Evolutionary conservation across 1,284 basidiomycete species (phyloP).

Genomic region (Bondarzewia mesenterica): DNA sequence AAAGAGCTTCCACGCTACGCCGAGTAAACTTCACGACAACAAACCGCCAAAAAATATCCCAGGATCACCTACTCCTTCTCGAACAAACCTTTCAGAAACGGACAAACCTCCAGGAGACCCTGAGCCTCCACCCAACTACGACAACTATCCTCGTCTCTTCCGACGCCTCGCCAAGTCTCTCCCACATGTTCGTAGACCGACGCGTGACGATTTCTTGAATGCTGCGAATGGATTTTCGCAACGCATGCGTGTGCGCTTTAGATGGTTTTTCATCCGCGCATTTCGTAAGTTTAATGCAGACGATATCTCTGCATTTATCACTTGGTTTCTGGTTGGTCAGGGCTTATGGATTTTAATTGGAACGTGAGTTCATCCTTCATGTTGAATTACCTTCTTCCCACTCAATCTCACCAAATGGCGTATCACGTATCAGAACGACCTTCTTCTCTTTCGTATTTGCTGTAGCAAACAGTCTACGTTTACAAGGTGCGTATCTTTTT

Average conservation of each 20-base stretch:
- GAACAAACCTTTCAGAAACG: neutral
- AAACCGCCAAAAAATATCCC: neutral
- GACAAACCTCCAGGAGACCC: neutral
- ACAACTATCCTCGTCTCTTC: slow-evolving; percentile 78
- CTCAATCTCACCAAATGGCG: too few relatives aligned
- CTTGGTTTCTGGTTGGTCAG: slow-evolving; percentile 92
- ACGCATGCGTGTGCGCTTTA: slow-evolving; percentile 85
- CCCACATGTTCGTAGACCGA: slow-evolving; percentile 76
- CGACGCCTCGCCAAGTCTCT: slow-evolving; percentile 65
- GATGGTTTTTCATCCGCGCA: slow-evolving; percentile 95
- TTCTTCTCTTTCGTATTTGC: slow-evolving; percentile 94
- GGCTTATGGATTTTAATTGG: slow-evolving; percentile 90
- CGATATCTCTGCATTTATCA: slow-evolving; percentile 94
- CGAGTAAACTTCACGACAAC: neutral
- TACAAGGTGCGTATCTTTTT: slow-evolving; percentile 55
- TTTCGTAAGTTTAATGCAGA: slow-evolving; percentile 96
- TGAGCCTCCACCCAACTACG: slow-evolving; percentile 16
- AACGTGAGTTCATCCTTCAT: slow-evolving; percentile 52
- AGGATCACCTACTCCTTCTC: neutral
- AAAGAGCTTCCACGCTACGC: neutral
- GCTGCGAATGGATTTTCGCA: slow-evolving; percentile 89
- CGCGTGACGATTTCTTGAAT: slow-evolving; percentile 81
- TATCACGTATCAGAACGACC: slow-evolving; percentile 65
- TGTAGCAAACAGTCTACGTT: slow-evolving; percentile 80
- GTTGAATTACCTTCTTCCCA: slow-evolving; percentile 14